Conservation (phyloP, 2,329 filamentous ascomycete genomes). For the Endothia cerciana region DNA sequence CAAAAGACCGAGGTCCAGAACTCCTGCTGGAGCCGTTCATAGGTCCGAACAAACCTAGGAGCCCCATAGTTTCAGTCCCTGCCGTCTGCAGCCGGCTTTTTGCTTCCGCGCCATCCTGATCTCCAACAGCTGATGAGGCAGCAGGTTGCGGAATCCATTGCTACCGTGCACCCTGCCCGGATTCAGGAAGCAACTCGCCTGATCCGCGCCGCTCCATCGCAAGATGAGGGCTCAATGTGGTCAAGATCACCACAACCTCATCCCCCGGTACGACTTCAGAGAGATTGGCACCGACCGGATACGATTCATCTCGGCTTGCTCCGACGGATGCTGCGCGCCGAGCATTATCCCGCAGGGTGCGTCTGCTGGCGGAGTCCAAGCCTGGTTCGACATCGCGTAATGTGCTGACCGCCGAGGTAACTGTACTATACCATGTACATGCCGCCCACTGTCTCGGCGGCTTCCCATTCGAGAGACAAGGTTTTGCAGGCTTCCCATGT, state of each 20-base stretch:
- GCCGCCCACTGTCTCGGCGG: background rate
- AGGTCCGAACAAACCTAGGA: slow-evolving; percentile 10
- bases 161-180: slow-evolving; percentile 13
- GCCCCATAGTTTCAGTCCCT: slow-evolving; percentile 15
- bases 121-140: background rate
- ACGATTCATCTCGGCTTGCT: slow-evolving; percentile 25
- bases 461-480: background rate
- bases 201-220: slow-evolving; percentile 6
- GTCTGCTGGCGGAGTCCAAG: background rate
- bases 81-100: slow-evolving; percentile 10
- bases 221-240: slow-evolving; percentile 1
- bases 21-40: background rate
- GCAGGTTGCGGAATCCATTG: slow-evolving; percentile 6
- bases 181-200: slow-evolving; percentile 21
- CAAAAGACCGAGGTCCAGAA: slow-evolving; percentile 25
- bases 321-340: slow-evolving; percentile 19
- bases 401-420: background rate
- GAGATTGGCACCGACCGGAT: slow-evolving; percentile 9
- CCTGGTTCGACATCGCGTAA: background rate
- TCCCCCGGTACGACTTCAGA: background rate
- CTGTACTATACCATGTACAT: background rate
- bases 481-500: slow-evolving; percentile 14
- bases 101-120: slow-evolving; percentile 12
- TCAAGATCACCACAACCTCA: slow-evolving; percentile 20
- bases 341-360: slow-evolving; percentile 2